Percentiles rank a stretch among this genome's conserved stretches.
phyloP scores from a whole-genome alignment of 176 grass and related monocot species.

The Zoysia japonica region DNA sequence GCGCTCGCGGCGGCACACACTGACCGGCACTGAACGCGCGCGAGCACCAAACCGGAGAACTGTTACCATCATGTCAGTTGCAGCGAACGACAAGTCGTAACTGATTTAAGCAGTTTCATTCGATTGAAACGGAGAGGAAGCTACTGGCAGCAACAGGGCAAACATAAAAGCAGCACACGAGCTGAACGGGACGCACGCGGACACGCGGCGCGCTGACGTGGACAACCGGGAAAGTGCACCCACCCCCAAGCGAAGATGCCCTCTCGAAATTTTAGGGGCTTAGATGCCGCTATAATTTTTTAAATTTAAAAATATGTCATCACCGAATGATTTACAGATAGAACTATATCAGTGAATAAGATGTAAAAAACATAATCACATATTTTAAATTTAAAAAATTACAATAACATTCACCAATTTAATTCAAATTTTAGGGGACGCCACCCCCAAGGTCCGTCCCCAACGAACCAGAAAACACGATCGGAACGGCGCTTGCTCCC shows the following conservation, averaged over 20 bases:
- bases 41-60: not conserved
- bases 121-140: not conserved
- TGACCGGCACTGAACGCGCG: not conserved
- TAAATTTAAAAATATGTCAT: too few species aligned
- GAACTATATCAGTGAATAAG: too few species aligned
- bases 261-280: not conserved
- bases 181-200: not conserved
- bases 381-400: too few species aligned
- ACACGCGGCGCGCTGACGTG: constrained; percentile 27
- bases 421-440: too few species aligned
- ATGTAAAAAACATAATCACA: too few species aligned
- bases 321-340: too few species aligned
- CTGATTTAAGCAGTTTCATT: not conserved
- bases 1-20: not conserved
- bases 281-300: too few species aligned
- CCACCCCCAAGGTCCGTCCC: too few species aligned
- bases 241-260: not conserved
- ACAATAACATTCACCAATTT: too few species aligned
- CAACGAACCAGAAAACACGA: too few species aligned
- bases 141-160: not conserved
- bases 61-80: not conserved
- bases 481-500: not conserved
- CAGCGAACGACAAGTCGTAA: not conserved
- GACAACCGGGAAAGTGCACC: not conserved
- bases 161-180: not conserved